Percentiles rank a stretch among this genome's conserved stretches.
phyloP scores from a whole-genome alignment of 345 rosid species.

The Heritiera fomes region DNA sequence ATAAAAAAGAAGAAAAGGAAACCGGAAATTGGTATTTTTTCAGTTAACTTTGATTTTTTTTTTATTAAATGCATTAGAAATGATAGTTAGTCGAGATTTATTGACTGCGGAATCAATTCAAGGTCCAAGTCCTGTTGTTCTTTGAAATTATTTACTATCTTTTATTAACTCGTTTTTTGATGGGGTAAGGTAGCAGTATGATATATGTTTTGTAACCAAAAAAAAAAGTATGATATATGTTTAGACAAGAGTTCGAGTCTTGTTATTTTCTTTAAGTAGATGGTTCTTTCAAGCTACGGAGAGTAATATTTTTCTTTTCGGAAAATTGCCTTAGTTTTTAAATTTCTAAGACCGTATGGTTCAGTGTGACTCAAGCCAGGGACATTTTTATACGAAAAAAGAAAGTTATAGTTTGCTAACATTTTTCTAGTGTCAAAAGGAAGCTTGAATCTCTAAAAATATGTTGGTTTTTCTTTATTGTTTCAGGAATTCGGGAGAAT shows the following conservation, averaged over 20 bases:
- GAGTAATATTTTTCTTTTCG: neutral
- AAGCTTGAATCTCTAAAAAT: neutral
- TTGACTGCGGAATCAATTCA: neutral
- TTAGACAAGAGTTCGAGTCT: neutral
- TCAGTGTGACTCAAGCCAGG: neutral
- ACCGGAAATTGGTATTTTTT: neutral
- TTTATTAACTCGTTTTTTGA: neutral
- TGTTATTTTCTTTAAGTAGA: neutral
- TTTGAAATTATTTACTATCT: neutral
- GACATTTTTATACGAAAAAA: neutral
- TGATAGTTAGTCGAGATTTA: neutral
- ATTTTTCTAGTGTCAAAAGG: neutral
- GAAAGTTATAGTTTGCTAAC: neutral
- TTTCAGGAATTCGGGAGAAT: constrained; percentile 75
- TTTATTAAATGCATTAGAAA: constrained; percentile 1
- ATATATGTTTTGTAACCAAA: too few relatives aligned
- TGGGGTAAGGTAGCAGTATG: neutral
- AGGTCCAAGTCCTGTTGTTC: neutral
- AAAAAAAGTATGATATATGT: neutral
- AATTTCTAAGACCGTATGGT: neutral
- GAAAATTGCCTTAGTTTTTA: neutral
- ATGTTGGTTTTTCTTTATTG: constrained; percentile 6
- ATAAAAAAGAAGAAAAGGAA: neutral
- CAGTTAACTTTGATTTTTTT: neutral
- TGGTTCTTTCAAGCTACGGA: neutral